Evolutionary conservation across 495 filamentous ascomycete species (phyloP).

Genomic region (Chaetomium cochliodes): DNA sequence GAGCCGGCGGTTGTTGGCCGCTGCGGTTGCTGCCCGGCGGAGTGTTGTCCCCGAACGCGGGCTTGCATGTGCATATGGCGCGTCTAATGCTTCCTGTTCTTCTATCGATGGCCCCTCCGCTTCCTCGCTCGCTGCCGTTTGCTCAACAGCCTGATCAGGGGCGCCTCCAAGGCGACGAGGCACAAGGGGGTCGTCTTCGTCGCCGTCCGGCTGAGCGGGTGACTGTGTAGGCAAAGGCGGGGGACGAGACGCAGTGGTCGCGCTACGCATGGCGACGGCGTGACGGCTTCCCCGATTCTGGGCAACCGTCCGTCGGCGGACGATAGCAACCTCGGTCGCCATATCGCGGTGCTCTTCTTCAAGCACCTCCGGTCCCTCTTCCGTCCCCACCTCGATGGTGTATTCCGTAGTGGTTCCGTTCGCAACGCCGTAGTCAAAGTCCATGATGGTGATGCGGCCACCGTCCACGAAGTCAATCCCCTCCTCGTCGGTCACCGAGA

Average conservation of each 20-base stretch:
- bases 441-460: conserved; percentile 72
- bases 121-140: conserved; percentile 29
- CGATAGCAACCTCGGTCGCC: conserved; percentile 78
- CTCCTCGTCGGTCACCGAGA: conserved; percentile 64
- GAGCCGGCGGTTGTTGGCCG: conserved; percentile 64
- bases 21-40: conserved; percentile 74
- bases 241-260: conserved; percentile 30
- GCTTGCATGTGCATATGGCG: conserved; percentile 74
- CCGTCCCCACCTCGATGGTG: conserved; percentile 72
- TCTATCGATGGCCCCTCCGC: conserved; percentile 43
- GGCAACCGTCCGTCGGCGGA: conserved; percentile 69
- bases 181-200: conserved; percentile 44
- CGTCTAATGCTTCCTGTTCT: conserved; percentile 59
- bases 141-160: conserved; percentile 21
- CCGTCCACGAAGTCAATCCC: conserved; percentile 76
- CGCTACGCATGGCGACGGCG: conserved; percentile 39
- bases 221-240: conserved; percentile 31
- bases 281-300: conserved; percentile 48
- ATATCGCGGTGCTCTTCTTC: conserved; percentile 74
- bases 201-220: conserved; percentile 29
- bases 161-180: conserved; percentile 40
- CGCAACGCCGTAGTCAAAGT: conserved; percentile 62
- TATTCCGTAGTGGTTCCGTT: conserved; percentile 58
- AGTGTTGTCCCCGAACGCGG: conserved; percentile 75
- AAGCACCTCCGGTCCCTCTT: conserved; percentile 63